phyloP scores from a whole-genome alignment of 2,329 filamentous ascomycete genomes.

The Fusarium marasasianum region DNA sequence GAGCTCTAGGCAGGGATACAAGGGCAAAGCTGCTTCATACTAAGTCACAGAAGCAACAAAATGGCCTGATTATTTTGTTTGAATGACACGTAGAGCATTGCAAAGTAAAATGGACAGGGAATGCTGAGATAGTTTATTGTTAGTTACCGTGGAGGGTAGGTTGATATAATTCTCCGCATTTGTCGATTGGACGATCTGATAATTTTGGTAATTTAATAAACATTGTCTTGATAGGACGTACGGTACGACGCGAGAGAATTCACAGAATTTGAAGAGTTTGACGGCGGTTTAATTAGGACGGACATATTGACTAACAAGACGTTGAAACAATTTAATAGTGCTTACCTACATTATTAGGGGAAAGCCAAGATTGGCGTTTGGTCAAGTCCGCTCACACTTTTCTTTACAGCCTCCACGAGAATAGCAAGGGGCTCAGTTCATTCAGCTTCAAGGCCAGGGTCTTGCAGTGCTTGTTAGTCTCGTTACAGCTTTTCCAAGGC shows the following conservation, averaged over 20 bases:
- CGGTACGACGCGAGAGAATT: background rate
- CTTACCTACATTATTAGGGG: background rate
- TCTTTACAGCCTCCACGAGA: background rate
- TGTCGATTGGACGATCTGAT: slow-evolving; percentile 1
- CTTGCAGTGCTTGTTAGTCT: background rate
- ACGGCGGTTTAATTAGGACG: background rate
- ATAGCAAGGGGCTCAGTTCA: slow-evolving; percentile 14
- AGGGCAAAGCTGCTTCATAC: background rate
- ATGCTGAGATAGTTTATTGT: background rate
- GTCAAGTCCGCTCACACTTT: slow-evolving; percentile 23
- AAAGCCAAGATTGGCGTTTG: slow-evolving; percentile 23
- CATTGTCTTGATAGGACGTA: background rate
- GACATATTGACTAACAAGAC: background rate
- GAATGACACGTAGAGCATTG: slow-evolving; percentile 1
- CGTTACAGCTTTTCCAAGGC: slow-evolving; percentile 25
- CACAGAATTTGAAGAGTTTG: too few relatives aligned
- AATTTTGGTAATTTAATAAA: background rate
- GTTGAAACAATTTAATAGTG: background rate
- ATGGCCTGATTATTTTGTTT: slow-evolving; percentile 17
- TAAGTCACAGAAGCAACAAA: slow-evolving; percentile 12
- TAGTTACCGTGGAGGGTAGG: background rate
- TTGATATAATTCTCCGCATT: slow-evolving; percentile 10
- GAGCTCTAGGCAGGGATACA: background rate
- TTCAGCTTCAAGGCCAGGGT: background rate
- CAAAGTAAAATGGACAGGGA: slow-evolving; percentile 4